Evolutionary conservation across 805 yeast genomes (phyloP), one percentile per base, ranked within the genome.

Genomic region (Wickerhamomyces alni): DNA sequence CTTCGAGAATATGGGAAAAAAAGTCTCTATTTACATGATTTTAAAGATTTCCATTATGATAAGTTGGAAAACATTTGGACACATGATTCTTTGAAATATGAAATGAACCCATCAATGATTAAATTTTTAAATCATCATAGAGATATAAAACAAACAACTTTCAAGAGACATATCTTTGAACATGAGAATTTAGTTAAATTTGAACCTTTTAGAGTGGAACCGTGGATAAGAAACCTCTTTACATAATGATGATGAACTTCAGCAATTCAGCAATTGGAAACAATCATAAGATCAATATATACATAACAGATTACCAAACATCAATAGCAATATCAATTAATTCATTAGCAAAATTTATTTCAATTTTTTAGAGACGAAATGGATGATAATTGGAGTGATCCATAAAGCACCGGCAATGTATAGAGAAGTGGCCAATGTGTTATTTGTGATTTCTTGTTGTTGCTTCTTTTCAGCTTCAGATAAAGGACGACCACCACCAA

Each of bases 391-490:
- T 48, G 86, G 86, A 40, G 60, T 43, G 62, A 59, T 41, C 72
- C 72, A 83, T 54, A 83, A 70, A 17, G 79, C 77, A 44, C 80
- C 75, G 36, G 87, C 86, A 44, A 81, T 64, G 47, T 72, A 60
- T 34, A 77, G 79, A 18, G 89, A 86, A 35, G 70, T 65, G 50
- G 65, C 66, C 50, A 83, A 62, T 36, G 86, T 81, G 45, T 70
- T 68, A 53, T 69, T 66, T 38, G 86, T 77, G 50, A 70, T 73
- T 54, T 74, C 70, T 61, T 81, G 80, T 57, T 80, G 87, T 41
- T 72, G 58, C 57, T 73, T 79, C 67, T 75, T 80, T 62, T 80
- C 80, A 52, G 79, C 85, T 55, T 80, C 87, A 50, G 74, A 66
- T 48, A 68, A 67, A 54, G 75, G 74, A 52, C 76, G 82, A 48